These are phyloP conservation scores for Backusella liffmaniae DNA, from an alignment of 192 early-diverging fungal genomes.

Conservation along the genomic window DNA sequence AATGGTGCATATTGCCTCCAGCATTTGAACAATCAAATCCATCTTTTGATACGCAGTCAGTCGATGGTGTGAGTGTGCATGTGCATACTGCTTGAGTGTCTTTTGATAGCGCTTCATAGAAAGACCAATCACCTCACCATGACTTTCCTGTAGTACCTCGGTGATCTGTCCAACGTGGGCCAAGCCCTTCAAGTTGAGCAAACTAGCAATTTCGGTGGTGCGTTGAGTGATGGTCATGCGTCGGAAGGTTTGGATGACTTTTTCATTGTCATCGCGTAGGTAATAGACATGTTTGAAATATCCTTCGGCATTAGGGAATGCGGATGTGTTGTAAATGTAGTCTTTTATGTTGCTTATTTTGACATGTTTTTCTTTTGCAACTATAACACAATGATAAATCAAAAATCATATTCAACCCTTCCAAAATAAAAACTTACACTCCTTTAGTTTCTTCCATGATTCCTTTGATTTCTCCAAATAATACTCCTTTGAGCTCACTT, in stretches of 20 bases:
- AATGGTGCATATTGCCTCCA: slow-evolving; percentile 47
- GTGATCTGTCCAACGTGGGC: slow-evolving; percentile 52
- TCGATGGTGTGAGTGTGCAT: slow-evolving; percentile 46
- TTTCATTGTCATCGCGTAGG: slow-evolving; percentile 29
- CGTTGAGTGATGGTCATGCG: slow-evolving; percentile 53
- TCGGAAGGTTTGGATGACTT: slow-evolving; percentile 57
- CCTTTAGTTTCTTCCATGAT: slow-evolving; percentile 22
- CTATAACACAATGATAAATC: neutral
- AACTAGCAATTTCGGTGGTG: slow-evolving; percentile 50
- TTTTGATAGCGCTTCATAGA: slow-evolving; percentile 55
- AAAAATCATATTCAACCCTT: neutral
- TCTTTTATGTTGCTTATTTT: slow-evolving; percentile 18
- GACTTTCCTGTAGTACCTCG: slow-evolving; percentile 45
- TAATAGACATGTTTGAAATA: slow-evolving; percentile 57
- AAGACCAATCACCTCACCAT: slow-evolving; percentile 52
- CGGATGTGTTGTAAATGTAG: slow-evolving; percentile 19
- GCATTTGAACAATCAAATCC: slow-evolving; percentile 48
- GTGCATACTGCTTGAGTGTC: slow-evolving; percentile 54
- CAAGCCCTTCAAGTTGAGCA: slow-evolving; percentile 37
- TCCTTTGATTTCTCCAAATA: neutral
- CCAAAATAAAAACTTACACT: slow-evolving; percentile 15
- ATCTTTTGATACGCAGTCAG: slow-evolving; percentile 55
- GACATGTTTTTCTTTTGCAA: slow-evolving; percentile 21
- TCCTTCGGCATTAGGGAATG: slow-evolving; percentile 45
- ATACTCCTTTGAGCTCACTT: neutral